Evolutionary conservation across 768 basidiomycete species (phyloP), one percentile per base, ranked within the genome.

Genomic region (Rhizopogon roseolus): DNA sequence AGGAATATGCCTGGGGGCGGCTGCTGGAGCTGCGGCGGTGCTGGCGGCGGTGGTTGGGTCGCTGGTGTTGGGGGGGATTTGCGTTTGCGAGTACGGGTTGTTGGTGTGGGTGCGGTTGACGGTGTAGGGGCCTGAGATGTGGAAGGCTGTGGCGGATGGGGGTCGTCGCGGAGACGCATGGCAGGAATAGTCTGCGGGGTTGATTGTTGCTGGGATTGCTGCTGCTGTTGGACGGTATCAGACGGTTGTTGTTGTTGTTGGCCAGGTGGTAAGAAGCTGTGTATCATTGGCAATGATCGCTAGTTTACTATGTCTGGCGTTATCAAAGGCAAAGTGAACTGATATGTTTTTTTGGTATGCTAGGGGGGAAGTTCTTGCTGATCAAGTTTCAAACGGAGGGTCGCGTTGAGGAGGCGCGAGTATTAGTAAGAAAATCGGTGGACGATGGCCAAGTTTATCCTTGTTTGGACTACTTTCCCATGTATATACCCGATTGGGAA

Each of bases 91-190:
- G 72, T 43, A 72, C 75, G 51, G 69, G 58, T 49, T 46, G 53
- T 37, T 27, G 59, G 36, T 25, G 58, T 34, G 28, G 14, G 57
- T 6, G n/a, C 54, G 37, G 62, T 34, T 16, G 49, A 40, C 37
- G 40, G 49, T 50, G 56, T n/a, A 16, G 56, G 25, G 17, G 32
- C 17, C 22, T 57, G 66, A 16, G 64, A 42, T 0, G 65, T 28
- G 13, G 66, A 42, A 3, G 60, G 28, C 32, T 58, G 60, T 0
- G 57, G 16, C 2, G 65, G 55, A 19, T 60, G 57, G 13, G 69
- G 77, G 49, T 86, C 84, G 41, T 86, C 85, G 62, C 81, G 79
- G 39, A 88, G 76, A 61, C 85, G 81, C 80, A 84, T 81, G n/a
- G 71, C 62, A 2, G 60, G 62, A 0, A 63, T 57, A 1, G 60